phyloP scores from a whole-genome alignment of 495 filamentous ascomycete genomes.

The Neurospora sp. region DNA sequence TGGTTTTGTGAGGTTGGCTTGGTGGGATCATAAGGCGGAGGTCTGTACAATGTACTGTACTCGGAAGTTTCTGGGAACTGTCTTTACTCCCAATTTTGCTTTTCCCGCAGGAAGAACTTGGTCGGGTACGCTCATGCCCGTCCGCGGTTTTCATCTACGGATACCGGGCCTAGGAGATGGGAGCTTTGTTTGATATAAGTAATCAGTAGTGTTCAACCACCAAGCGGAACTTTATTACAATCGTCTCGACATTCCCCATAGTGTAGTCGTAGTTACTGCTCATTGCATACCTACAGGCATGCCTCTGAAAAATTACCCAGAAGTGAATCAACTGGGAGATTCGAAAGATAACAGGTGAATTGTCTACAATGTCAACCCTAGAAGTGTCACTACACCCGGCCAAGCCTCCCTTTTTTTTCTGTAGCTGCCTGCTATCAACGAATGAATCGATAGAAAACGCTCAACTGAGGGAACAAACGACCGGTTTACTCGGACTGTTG shows the following conservation, averaged over 20 bases:
- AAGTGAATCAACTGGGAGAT: not conserved
- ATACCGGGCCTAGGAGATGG: not conserved
- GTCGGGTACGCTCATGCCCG: not conserved
- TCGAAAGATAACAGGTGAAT: not conserved
- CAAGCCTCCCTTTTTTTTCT: not conserved
- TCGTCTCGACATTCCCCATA: not conserved
- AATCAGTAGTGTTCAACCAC: not conserved
- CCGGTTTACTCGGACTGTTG: not conserved
- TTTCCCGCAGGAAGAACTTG: not conserved
- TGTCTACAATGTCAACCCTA: not conserved
- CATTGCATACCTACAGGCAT: not conserved
- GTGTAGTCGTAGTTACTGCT: not conserved
- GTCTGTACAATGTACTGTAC: not conserved
- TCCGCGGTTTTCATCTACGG: not conserved
- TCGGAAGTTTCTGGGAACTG: not conserved
- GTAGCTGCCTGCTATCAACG: not conserved
- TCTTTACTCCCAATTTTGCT: not conserved
- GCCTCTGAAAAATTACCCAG: not conserved
- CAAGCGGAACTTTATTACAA: not conserved
- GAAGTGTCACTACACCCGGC: not conserved
- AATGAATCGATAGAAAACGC: not conserved
- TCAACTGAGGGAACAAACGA: too few relatives aligned
- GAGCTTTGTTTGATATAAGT: not conserved
- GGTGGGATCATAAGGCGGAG: not conserved
- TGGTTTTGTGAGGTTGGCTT: not conserved